These are phyloP conservation scores for Scheffersomyces segobiensis DNA, from an alignment of 1,139 yeast genomes.

Conservation along the genomic window DNA sequence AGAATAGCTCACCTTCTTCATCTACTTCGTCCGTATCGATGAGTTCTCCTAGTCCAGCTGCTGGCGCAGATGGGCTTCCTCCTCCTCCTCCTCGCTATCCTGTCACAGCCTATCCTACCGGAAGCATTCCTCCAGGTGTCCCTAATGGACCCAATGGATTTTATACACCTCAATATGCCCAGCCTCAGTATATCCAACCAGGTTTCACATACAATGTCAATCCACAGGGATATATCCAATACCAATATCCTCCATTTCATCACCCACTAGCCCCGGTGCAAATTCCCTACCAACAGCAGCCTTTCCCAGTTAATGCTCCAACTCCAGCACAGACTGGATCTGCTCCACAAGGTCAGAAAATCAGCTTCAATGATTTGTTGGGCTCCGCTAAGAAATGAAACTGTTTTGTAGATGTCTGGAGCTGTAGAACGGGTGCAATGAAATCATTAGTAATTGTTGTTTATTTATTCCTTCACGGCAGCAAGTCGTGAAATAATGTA, in stretches of 20 bases:
- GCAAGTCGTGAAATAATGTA: background rate
- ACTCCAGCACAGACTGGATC: slow-evolving; percentile 3
- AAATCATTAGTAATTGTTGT: slow-evolving; percentile 1
- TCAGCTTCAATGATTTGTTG: slow-evolving; percentile 43
- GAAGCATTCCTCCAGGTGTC: slow-evolving; percentile 9
- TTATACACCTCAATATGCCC: slow-evolving; percentile 8
- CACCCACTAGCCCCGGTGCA: slow-evolving; percentile 9
- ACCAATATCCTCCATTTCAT: slow-evolving; percentile 16
- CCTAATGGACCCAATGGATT: slow-evolving; percentile 4
- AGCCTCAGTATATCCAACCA: slow-evolving; percentile 16
- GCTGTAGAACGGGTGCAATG: slow-evolving; percentile 1
- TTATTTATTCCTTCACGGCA: slow-evolving; percentile 1
- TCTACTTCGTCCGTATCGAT: slow-evolving; percentile 1
- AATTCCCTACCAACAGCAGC: slow-evolving; percentile 11
- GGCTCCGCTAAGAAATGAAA: slow-evolving; percentile 30
- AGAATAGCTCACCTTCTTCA: background rate
- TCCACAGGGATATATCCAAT: slow-evolving; percentile 34
- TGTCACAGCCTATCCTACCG: slow-evolving; percentile 30
- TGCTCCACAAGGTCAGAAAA: slow-evolving; percentile 33
- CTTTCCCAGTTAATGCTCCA: slow-evolving; percentile 4
- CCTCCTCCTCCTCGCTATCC: slow-evolving; percentile 28
- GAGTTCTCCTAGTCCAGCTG: slow-evolving; percentile 5
- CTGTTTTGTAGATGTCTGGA: background rate
- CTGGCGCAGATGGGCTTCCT: slow-evolving; percentile 1
- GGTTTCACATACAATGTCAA: slow-evolving; percentile 34